These are phyloP conservation scores for Tetracentron sinense DNA, from an alignment of 164 flowering plant genomes.

Conservation along the genomic window DNA sequence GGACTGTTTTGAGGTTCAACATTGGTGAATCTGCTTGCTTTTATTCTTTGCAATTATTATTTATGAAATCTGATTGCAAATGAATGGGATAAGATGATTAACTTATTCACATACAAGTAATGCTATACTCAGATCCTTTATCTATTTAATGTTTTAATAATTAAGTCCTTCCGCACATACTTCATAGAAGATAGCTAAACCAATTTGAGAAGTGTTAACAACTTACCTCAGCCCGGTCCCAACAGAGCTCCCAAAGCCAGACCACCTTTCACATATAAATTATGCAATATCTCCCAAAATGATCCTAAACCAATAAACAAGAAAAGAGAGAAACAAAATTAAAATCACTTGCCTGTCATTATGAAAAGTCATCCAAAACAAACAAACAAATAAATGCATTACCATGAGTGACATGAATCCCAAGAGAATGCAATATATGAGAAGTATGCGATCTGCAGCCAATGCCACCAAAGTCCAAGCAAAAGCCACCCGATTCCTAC, in stretches of 20 bases:
- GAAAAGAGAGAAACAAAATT: not conserved
- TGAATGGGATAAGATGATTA: too few species aligned
- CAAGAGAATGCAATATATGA: slow-evolving; percentile 80
- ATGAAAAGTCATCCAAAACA: not conserved
- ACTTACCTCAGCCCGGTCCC: slow-evolving; percentile 92
- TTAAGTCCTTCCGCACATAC: not conserved
- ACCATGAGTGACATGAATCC: slow-evolving; percentile 87
- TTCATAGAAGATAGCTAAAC: not conserved
- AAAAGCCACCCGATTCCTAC: slow-evolving; percentile 62
- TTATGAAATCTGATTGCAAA: too few species aligned
- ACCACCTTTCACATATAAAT: slow-evolving; percentile 78
- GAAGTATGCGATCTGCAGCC: slow-evolving; percentile 85
- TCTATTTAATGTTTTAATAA: too few species aligned
- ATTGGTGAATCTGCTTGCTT: too few species aligned
- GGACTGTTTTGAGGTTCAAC: too few species aligned
- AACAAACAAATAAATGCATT: slow-evolving; percentile 5
- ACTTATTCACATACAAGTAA: too few species aligned
- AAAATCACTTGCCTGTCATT: not conserved
- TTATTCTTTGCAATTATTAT: too few species aligned
- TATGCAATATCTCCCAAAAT: slow-evolving; percentile 71
- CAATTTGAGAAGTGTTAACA: too few species aligned
- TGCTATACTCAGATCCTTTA: too few species aligned
- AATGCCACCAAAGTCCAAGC: slow-evolving; percentile 95
- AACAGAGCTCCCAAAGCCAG: slow-evolving; percentile 70
- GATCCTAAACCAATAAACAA: slow-evolving; percentile 42